Percentiles rank a stretch among this genome's conserved stretches.
Evolutionary conservation across 306 rosid species (phyloP).

Genomic region (Carpinus viminea): DNA sequence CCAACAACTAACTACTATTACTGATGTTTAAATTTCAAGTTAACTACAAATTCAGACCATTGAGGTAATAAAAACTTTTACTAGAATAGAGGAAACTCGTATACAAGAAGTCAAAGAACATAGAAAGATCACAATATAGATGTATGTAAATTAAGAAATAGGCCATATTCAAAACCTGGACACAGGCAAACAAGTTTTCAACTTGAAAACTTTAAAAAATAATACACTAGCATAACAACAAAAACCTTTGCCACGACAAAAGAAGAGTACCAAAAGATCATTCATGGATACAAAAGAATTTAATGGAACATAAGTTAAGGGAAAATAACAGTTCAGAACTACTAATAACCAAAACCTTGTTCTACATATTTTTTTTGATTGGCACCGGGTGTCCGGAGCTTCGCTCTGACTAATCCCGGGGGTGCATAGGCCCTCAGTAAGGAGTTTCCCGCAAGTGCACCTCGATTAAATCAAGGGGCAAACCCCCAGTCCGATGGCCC

Average conservation of each 20-base stretch:
- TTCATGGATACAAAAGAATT: too few species aligned
- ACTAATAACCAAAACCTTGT: background rate
- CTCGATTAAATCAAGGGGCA: too few species aligned
- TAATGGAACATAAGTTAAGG: too few species aligned
- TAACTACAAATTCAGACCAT: constrained; percentile 13
- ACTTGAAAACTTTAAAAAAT: background rate
- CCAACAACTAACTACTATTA: constrained; percentile 29
- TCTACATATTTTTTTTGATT: too few species aligned
- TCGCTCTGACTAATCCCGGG: too few species aligned
- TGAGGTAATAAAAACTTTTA: background rate
- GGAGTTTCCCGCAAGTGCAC: too few species aligned
- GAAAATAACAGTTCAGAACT: background rate
- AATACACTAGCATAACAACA: background rate
- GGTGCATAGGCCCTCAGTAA: too few species aligned
- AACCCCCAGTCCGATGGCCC: too few species aligned
- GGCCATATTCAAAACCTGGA: background rate
- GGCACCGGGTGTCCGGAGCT: too few species aligned
- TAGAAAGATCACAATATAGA: background rate
- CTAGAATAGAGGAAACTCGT: background rate
- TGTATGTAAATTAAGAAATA: background rate
- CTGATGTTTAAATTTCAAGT: constrained; percentile 17
- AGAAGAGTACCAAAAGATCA: background rate
- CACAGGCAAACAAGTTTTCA: background rate
- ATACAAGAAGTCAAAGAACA: background rate
- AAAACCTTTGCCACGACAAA: background rate